Conservation (phyloP, 768 basidiomycete species). For the Chalciporus pseudorubinellus region DNA sequence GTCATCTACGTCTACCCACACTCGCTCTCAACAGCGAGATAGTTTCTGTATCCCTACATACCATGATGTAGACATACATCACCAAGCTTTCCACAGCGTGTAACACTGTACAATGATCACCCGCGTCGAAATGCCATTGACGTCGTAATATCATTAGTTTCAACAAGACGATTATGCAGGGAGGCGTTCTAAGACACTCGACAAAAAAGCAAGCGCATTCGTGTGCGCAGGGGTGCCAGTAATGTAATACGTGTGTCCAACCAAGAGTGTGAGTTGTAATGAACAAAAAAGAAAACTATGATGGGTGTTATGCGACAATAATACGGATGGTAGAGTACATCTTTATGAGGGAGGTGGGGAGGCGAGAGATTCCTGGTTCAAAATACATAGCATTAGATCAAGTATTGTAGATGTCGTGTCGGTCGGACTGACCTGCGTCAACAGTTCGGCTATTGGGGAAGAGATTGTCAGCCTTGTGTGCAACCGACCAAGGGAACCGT, state of each 20-base stretch:
- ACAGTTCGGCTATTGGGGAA: slow-evolving; percentile 47
- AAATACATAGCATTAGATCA: slow-evolving; percentile 30
- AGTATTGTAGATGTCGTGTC: slow-evolving; percentile 8
- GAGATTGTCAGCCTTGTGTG: slow-evolving; percentile 3
- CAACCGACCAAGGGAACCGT: background rate
- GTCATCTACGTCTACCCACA: slow-evolving; percentile 7
- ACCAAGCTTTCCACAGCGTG: slow-evolving; percentile 37
- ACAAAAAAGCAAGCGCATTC: slow-evolving; percentile 12
- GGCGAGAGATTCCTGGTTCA: slow-evolving; percentile 57
- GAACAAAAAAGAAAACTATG: slow-evolving; percentile 13
- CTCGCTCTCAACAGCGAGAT: slow-evolving; percentile 41
- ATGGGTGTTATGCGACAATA: slow-evolving; percentile 19
- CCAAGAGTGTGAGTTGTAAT: slow-evolving; percentile 7
- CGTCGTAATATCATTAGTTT: slow-evolving; percentile 24
- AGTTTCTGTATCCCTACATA: slow-evolving; percentile 23
- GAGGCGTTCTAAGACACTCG: slow-evolving; percentile 11
- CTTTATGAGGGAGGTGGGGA: slow-evolving; percentile 60
- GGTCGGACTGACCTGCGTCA: slow-evolving; percentile 52
- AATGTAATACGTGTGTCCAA: slow-evolving; percentile 22
- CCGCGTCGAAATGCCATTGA: background rate
- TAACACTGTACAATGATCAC: slow-evolving; percentile 16
- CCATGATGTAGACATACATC: slow-evolving; percentile 18
- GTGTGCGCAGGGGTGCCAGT: slow-evolving; percentile 18
- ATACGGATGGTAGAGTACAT: slow-evolving; percentile 25
- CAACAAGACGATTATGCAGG: background rate